Evolutionary conservation across 352 stramenopile genomes (phyloP).

Genomic region (Pythium rishiriense): DNA sequence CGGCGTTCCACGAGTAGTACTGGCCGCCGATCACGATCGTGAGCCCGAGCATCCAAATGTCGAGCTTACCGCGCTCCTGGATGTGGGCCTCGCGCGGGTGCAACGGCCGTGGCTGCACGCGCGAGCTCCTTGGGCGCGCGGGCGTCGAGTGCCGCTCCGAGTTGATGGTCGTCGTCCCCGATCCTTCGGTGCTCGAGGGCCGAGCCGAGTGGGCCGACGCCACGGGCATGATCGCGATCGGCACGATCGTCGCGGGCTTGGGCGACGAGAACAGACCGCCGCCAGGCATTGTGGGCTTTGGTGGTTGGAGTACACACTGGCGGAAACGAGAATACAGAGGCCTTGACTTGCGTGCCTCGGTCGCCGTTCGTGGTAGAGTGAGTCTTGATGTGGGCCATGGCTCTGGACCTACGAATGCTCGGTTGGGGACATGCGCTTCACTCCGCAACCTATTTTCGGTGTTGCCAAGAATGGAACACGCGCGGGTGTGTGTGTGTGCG

Average conservation of each 20-base stretch:
- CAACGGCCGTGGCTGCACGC: slow-evolving; percentile 5
- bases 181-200: background rate
- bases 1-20: slow-evolving; percentile 35
- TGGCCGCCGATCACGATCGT: slow-evolving; percentile 35
- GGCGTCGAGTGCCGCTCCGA: background rate
- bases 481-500: too few relatives aligned
- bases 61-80: slow-evolving; percentile 12
- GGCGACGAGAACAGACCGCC: background rate
- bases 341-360: too few relatives aligned
- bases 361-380: background rate
- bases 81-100: slow-evolving; percentile 2
- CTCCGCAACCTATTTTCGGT: too few relatives aligned
- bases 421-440: too few relatives aligned
- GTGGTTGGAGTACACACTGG: background rate
- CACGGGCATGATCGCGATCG: background rate
- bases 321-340: too few relatives aligned
- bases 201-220: background rate
- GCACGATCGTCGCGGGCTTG: slow-evolving; percentile 1
- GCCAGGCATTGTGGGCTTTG: background rate
- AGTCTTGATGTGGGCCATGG: too few relatives aligned
- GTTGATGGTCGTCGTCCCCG: background rate
- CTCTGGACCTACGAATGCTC: too few relatives aligned
- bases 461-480: too few relatives aligned
- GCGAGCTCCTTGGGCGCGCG: background rate
- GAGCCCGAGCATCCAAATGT: slow-evolving; percentile 28